These are phyloP conservation scores for Uronychia binucleata DNA, from an alignment of 73 alveolate species.

Conservation along the genomic window DNA sequence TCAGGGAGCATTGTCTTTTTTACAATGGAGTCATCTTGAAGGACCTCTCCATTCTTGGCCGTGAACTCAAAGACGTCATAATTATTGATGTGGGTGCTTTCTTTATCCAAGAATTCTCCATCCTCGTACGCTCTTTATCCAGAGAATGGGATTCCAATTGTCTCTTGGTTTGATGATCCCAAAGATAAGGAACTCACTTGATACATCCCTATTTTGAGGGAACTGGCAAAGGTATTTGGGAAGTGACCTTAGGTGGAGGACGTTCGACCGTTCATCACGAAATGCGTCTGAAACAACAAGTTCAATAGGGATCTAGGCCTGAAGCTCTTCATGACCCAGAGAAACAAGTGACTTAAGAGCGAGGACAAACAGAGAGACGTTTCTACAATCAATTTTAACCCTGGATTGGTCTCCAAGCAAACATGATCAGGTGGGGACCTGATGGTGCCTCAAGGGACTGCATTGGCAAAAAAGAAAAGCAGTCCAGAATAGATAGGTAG, in stretches of 20 bases:
- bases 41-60: slow-evolving; percentile 56
- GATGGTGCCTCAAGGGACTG: no score
- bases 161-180: slow-evolving; percentile 67
- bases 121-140: slow-evolving; percentile 55
- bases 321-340: no score
- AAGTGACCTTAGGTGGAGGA: slow-evolving; percentile 36
- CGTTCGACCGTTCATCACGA: slow-evolving; percentile 27
- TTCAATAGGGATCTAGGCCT: no score
- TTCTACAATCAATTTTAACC: no score
- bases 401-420: no score
- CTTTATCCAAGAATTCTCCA: slow-evolving; percentile 48
- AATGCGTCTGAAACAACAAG: slow-evolving; percentile 26
- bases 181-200: slow-evolving; percentile 36
- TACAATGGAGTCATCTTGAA: slow-evolving; percentile 60
- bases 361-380: no score
- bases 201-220: slow-evolving; percentile 1
- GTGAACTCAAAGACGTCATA: slow-evolving; percentile 69
- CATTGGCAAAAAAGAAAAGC: no score
- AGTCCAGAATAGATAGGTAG: no score
- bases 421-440: no score
- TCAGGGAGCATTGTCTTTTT: slow-evolving; percentile 58
- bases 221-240: slow-evolving; percentile 12
- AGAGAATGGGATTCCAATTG: slow-evolving; percentile 70
- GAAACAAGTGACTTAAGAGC: no score
- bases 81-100: slow-evolving; percentile 64